Evolutionary conservation across 306 rosid species (phyloP).

Genomic region (Vigna unguiculata): DNA sequence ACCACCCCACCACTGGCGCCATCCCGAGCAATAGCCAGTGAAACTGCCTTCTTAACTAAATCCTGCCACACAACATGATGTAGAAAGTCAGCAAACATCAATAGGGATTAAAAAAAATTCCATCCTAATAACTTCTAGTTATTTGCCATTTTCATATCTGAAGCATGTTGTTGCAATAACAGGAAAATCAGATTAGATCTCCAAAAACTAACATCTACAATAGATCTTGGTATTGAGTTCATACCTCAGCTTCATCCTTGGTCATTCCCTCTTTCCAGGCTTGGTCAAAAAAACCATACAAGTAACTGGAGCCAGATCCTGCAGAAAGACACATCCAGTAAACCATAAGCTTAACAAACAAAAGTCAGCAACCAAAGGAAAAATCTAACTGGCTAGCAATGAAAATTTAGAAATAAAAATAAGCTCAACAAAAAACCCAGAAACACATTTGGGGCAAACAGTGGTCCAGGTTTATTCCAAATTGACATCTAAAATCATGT

Average conservation of each 20-base stretch:
- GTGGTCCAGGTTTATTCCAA: not conserved
- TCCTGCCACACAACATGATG: conserved; percentile 55
- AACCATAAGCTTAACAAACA: conserved; percentile 20
- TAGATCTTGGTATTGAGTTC: conserved; percentile 1
- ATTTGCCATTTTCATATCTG: conserved; percentile 6
- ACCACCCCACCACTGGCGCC: conserved; percentile 99
- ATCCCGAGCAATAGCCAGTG: conserved; percentile 96
- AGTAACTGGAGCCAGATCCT: conserved; percentile 99
- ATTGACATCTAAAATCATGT: conserved; percentile 1
- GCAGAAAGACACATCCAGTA: conserved; percentile 38
- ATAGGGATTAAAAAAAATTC: conserved; percentile 19
- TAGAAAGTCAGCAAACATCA: not conserved
- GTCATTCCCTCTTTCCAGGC: conserved; percentile 99
- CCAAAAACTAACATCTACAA: conserved; percentile 25
- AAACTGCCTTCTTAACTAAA: conserved; percentile 91
- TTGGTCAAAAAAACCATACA: conserved; percentile 95
- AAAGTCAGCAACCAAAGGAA: conserved; percentile 19
- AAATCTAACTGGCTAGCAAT: not conserved
- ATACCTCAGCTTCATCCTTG: conserved; percentile 98
- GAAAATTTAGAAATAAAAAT: not conserved
- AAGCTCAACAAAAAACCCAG: conserved; percentile 3
- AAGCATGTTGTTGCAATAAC: conserved; percentile 2
- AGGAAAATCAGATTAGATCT: not conserved
- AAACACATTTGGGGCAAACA: conserved; percentile 12
- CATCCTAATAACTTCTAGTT: not conserved